Evolutionary conservation across 352 stramenopile genomes (phyloP).

Genomic region (Saprolegnia parasitica): DNA sequence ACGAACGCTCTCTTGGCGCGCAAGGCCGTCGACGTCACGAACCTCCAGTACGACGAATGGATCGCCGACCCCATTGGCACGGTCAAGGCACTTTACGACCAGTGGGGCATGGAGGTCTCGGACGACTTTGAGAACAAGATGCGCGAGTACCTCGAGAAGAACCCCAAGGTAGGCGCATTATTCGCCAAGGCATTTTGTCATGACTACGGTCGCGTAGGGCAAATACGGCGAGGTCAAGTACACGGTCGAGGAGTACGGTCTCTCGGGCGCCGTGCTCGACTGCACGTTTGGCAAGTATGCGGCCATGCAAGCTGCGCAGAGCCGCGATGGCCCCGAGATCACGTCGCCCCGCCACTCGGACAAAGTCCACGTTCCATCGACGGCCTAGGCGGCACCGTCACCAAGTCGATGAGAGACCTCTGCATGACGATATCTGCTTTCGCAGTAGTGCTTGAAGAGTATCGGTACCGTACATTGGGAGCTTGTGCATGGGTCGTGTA

Average conservation of each 20-base stretch:
- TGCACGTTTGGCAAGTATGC: slow-evolving; percentile 22
- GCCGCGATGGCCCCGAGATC: background rate
- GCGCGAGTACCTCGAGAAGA: slow-evolving; percentile 22
- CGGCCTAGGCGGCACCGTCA: background rate
- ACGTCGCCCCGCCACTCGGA: background rate
- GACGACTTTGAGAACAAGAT: slow-evolving; percentile 23
- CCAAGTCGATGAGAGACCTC: background rate
- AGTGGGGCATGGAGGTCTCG: slow-evolving; percentile 22
- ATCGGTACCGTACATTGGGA: no score
- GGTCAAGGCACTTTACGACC: slow-evolving; percentile 26
- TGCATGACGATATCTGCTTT: background rate
- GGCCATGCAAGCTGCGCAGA: background rate
- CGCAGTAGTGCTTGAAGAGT: no score
- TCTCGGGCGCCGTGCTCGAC: slow-evolving; percentile 6
- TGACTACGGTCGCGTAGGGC: background rate
- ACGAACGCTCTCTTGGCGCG: slow-evolving; percentile 1
- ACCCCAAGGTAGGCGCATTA: slow-evolving; percentile 28
- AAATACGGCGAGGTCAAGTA: slow-evolving; percentile 26
- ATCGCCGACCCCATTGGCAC: slow-evolving; percentile 25
- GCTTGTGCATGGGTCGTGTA: no score
- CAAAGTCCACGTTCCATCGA: slow-evolving; percentile 2
- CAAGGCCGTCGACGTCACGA: slow-evolving; percentile 7
- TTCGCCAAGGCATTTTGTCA: background rate
- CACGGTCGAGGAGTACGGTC: slow-evolving; percentile 18
- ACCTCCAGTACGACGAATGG: slow-evolving; percentile 26